phyloP scores from a whole-genome alignment of 176 grass and related monocot species.

The Dactylis glomerata region DNA sequence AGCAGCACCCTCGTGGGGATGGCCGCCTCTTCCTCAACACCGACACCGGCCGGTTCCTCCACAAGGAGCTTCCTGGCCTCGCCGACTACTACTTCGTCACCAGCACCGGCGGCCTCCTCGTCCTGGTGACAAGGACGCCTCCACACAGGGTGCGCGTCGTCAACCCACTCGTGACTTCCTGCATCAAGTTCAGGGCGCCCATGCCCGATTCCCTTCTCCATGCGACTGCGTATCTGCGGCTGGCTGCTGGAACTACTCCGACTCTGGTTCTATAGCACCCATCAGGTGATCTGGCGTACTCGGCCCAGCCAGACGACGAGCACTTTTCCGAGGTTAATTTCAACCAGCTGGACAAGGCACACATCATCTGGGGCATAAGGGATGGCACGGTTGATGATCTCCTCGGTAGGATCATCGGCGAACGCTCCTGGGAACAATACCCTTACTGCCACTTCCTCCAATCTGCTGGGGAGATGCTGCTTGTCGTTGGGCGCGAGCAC shows the following conservation, averaged over 20 bases:
- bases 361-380: background rate
- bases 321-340: background rate
- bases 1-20: too few relatives aligned
- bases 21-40: background rate
- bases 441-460: background rate
- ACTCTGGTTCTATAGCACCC: background rate
- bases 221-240: background rate
- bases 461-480: background rate
- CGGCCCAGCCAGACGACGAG: background rate
- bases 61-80: background rate
- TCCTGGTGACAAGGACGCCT: background rate
- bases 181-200: background rate
- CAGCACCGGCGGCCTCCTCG: background rate
- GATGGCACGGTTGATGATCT: background rate
- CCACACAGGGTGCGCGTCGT: background rate
- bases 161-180: background rate
- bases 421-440: background rate
- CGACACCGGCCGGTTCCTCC: background rate
- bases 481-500: background rate
- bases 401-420: background rate
- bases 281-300: too few relatives aligned
- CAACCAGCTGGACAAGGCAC: background rate
- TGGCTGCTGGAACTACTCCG: background rate
- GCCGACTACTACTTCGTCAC: background rate
- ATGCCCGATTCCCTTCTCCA: background rate